Base-by-base conservation (phyloP, 805 yeast species). In the Martiniozyma abietophila region DNA sequence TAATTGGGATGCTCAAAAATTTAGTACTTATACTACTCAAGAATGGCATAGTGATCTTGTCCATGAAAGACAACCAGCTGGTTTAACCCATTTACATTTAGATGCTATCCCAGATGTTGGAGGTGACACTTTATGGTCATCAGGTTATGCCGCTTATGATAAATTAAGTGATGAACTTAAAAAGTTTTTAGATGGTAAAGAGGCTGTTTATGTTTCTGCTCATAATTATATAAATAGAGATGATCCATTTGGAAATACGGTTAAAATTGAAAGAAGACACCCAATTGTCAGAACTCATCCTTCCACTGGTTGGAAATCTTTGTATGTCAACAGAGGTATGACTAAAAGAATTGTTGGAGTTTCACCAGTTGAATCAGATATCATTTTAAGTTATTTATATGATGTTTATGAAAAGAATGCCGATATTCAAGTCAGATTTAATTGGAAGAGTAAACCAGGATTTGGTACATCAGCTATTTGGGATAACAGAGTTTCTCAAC, bases 281-380 rank as follows among this genome's bases (percentile, higher is more conserved):
- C 80, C 80, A 3, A 40, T 76, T 14, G 65, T 76, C 17, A 65
- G 80, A 55, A 71, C 78, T 25, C 78, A 76, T 45, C 81, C 82
- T 8, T 76, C 67, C n/a, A 74, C 80, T 18, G 78, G 78, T 25
- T 64, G 72, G 69, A 75, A 75, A 53, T 58, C 71, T 3, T 55
- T 74, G 42, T 73, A 58, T 41, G 71, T 72, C 25, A 71, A 72
- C 51, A 61, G 72, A 30, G 53, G 60, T 16, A 61, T 63, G 63
- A 72, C 76, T 7, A 58, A 46, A 27, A 58, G 71, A 41, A 73
- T 74, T 35, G 63, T 64, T 8, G 79, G 76, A 0, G 59, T 73
- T 34, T 65, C 67, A 37, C 64, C 65, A 19, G 67, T 55, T 32
- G 80, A 74, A 52, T 60, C 69, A 11, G 65, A 64, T 26, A 47